phyloP scores from a whole-genome alignment of 768 basidiomycete species.

The Suillus fuscotomentosus region DNA sequence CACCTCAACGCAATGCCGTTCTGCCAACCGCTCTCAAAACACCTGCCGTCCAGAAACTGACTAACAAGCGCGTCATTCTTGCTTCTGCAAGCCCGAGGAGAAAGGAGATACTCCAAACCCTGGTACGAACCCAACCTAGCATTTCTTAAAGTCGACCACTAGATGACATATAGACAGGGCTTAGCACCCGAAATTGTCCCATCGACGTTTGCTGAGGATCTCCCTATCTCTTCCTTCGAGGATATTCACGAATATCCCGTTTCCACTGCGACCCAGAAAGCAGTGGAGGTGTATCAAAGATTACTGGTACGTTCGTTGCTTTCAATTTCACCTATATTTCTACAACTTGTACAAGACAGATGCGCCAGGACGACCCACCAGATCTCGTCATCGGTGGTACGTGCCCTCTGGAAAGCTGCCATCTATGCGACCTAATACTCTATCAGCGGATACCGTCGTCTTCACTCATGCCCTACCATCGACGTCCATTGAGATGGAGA shows the following conservation, averaged over 20 bases:
- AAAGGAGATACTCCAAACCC: conserved; percentile 74
- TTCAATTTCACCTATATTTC: background rate
- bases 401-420: conserved; percentile 9
- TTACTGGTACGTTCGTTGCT: conserved; percentile 51
- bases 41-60: conserved; percentile 63
- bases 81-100: conserved; percentile 87
- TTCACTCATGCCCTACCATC: conserved; percentile 69
- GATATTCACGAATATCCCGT: conserved; percentile 75
- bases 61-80: conserved; percentile 75
- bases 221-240: conserved; percentile 64
- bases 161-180: conserved; percentile 37
- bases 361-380: conserved; percentile 67
- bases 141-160: background rate
- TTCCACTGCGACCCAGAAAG: conserved; percentile 76
- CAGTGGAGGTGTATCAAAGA: conserved; percentile 83
- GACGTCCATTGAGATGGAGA: conserved; percentile 44
- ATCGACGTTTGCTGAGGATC: conserved; percentile 78
- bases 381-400: conserved; percentile 79
- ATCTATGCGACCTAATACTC: background rate
- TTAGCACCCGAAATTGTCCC: conserved; percentile 69
- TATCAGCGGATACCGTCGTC: conserved; percentile 94
- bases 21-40: conserved; percentile 63
- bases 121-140: conserved; percentile 52
- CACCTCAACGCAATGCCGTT: conserved; percentile 46
- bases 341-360: conserved; percentile 32